Base-by-base conservation (phyloP, 2,329 filamentous ascomycete genomes). In the Domatiomyces globalis region DNA sequence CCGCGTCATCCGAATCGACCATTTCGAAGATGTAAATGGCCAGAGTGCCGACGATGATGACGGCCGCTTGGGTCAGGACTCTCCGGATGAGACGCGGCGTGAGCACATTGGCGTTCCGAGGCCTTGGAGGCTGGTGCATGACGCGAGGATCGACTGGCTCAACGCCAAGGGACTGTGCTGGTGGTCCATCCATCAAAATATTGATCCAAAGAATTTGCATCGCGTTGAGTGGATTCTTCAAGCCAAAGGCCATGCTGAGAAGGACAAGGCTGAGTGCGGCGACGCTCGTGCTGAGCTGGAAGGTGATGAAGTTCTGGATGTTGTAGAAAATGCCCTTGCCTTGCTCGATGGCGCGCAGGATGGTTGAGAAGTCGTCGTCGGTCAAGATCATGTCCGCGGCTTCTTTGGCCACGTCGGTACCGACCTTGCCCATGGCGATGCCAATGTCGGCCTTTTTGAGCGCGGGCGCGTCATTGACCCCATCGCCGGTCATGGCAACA, bases 191-290 rank as follows among this genome's bases (percentile, higher is more conserved):
- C 94, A 98, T 98, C 62, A 98, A 89, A 64, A 98, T 96, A 66
- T 98, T 98, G 63, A 98, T 98, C 92, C 92, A 98, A 43, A 98
- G 77, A 72, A 98, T 98, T 71, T 98, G 92, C 92, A 98, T 98
- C 48, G 92, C 88, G 66, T 98, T 98, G 54, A 98, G 75, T 45
- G 92, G 94, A 65, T 92, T 95, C 69, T 87, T 89, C 71, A 94
- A 92, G 42, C 92, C 92, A 55, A 95, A 77, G 60, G 87, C 84
- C 27, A 88, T 95, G 73, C 89, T 95, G 62, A 98, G 69, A 59
- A 98, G 80, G 17, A 98, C 92, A 50, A 98, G 75, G 52, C 85
- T 87, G 59, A 98, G 73, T 55, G 92, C 88, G 50, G 94, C 92
- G 18, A 94, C 92, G 65, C 88, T 95, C 46, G 92, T 98, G 68